A percentile compares a stretch with the other conserved stretches of the same genome.
phyloP scores from a whole-genome alignment of 371 early-diverging fungal species.

The Dinochytrium kinnereticum region DNA sequence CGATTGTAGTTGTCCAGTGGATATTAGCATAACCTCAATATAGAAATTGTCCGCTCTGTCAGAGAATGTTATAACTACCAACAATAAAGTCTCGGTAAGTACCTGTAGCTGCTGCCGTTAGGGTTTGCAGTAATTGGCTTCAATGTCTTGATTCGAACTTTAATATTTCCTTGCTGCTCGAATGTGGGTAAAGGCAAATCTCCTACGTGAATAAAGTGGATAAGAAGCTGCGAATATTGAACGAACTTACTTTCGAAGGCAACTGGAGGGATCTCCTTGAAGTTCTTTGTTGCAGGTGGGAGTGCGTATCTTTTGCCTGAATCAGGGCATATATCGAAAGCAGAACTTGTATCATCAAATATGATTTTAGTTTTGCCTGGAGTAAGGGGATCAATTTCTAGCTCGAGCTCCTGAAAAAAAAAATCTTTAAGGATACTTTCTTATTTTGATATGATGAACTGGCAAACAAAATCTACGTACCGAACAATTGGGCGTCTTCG shows the following conservation, averaged over 20 bases:
- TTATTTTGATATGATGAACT: neutral
- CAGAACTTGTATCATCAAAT: neutral
- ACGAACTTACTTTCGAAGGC: slow-evolving; percentile 6
- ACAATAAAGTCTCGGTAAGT: neutral
- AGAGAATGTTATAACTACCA: neutral
- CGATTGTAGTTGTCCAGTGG: neutral
- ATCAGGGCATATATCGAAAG: neutral
- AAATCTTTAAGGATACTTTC: too few relatives aligned
- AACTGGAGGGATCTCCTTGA: neutral
- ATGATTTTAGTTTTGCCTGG: slow-evolving; percentile 2
- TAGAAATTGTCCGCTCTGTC: slow-evolving; percentile 10
- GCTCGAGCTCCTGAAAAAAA: neutral
- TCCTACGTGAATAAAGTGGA: neutral
- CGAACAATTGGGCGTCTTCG: neutral
- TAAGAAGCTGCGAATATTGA: too few relatives aligned
- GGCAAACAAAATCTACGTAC: neutral
- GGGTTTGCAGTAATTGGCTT: slow-evolving; percentile 1
- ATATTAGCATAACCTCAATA: slow-evolving; percentile 1
- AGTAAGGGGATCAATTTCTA: slow-evolving; percentile 8
- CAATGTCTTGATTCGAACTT: neutral
- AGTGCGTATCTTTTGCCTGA: neutral
- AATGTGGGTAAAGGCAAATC: neutral
- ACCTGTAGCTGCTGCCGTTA: slow-evolving; percentile 8
- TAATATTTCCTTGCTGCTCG: slow-evolving; percentile 9
- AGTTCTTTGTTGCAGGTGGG: neutral